Percentiles rank a stretch among this genome's conserved stretches.
Evolutionary conservation across 176 grass and related monocot species (phyloP).

Genomic region (Zoysia pacifica): DNA sequence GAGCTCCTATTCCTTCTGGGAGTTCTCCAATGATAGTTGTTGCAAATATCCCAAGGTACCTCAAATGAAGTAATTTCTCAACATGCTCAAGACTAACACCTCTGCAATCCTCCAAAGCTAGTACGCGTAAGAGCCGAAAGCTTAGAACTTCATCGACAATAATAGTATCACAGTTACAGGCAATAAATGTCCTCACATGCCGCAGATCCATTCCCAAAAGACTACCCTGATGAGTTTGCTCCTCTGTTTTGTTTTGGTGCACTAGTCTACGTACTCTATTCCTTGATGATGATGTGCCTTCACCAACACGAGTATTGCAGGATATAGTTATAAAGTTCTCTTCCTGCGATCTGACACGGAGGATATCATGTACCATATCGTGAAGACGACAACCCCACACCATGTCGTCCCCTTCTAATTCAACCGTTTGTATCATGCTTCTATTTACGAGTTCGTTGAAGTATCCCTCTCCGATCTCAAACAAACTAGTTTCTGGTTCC

Average conservation of each 20-base stretch:
- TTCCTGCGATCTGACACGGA: not conserved
- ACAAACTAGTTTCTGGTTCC: not conserved
- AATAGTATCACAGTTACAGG: rapidly evolving
- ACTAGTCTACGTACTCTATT: not conserved
- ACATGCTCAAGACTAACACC: not conserved
- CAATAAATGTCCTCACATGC: not conserved
- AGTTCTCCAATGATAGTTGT: not conserved
- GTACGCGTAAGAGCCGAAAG: not conserved
- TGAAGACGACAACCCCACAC: not conserved
- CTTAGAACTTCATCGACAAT: not conserved
- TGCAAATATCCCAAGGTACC: not conserved
- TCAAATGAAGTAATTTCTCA: not conserved
- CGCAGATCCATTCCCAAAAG: no score
- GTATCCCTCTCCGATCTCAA: not conserved
- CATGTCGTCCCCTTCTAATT: rapidly evolving
- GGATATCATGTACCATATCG: not conserved
- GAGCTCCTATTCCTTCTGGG: not conserved
- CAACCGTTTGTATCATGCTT: not conserved
- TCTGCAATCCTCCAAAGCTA: not conserved
- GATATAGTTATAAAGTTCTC: not conserved
- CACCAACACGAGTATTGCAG: not conserved
- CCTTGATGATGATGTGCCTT: not conserved
- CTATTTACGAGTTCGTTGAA: slow-evolving; percentile 15
- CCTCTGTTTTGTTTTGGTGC: not conserved
- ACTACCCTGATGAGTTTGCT: not conserved